Evolutionary conservation across 495 filamentous ascomycete species (phyloP).

Genomic region (Lasiosphaeria miniovina): DNA sequence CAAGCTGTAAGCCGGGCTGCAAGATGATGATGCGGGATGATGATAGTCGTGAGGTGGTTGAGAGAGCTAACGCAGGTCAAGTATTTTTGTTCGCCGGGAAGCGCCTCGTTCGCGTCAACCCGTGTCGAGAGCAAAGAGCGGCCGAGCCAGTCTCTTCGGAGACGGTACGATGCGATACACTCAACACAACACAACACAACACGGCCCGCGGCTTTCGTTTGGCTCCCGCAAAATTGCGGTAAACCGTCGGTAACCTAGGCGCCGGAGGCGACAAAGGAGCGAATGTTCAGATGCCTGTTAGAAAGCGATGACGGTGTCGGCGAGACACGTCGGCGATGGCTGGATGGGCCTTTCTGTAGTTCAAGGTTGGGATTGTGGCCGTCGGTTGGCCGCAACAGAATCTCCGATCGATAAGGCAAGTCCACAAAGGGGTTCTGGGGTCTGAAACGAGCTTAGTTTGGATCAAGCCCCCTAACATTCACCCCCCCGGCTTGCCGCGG

Average conservation of each 20-base stretch:
- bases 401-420: constrained; percentile 27
- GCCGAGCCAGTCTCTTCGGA: not conserved
- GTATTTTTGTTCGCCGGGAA: not conserved
- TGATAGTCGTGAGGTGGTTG: too few species aligned
- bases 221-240: not conserved
- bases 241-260: not conserved
- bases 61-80: too few species aligned
- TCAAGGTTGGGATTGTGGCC: not conserved
- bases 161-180: too few species aligned
- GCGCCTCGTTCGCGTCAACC: constrained; percentile 1
- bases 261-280: not conserved
- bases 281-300: not conserved
- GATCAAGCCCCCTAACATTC: constrained; percentile 15
- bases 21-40: too few species aligned
- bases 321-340: constrained; percentile 10
- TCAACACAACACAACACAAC: too few species aligned
- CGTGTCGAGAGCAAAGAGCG: not conserved
- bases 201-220: too few species aligned
- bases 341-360: not conserved
- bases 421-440: constrained; percentile 22
- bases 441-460: constrained; percentile 31
- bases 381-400: constrained; percentile 8
- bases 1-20: too few species aligned
- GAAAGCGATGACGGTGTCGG: constrained; percentile 6
- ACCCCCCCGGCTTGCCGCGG: not conserved